These are phyloP conservation scores for Irpex lacteus DNA, from an alignment of 1,284 basidiomycete genomes.

Conservation along the genomic window DNA sequence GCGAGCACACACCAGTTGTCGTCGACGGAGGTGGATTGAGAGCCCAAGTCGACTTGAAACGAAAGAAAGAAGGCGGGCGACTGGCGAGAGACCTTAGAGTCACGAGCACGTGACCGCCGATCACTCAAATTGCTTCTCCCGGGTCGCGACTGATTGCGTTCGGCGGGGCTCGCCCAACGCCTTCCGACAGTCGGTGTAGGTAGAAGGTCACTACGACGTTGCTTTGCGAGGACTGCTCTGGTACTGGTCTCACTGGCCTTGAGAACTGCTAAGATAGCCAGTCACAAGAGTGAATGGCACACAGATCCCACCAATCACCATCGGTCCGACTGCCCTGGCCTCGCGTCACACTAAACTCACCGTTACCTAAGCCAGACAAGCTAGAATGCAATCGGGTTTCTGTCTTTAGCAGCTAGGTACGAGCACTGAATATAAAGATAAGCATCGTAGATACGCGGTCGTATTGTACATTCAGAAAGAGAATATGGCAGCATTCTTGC, in stretches of 20 bases:
- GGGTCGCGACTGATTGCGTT: not conserved
- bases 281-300: not conserved
- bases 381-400: not conserved
- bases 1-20: conserved; percentile 4
- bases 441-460: not conserved
- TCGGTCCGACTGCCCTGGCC: not conserved
- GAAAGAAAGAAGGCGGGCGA: not conserved
- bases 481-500: conserved; percentile 82
- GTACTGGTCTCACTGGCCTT: not conserved
- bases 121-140: not conserved
- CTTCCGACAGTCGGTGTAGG: not conserved
- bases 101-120: conserved; percentile 7
- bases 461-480: conserved; percentile 52
- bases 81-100: not conserved
- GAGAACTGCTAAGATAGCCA: not conserved
- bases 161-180: not conserved
- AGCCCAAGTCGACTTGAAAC: conserved; percentile 5
- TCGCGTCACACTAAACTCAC: not conserved
- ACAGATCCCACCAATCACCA: not conserved
- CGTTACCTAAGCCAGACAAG: not conserved
- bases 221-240: not conserved
- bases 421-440: not conserved
- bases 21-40: not conserved
- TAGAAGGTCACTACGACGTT: not conserved
- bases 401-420: not conserved